Conservation (phyloP, 2,329 filamentous ascomycete genomes). For the Microdochium trichocladiopsis region DNA sequence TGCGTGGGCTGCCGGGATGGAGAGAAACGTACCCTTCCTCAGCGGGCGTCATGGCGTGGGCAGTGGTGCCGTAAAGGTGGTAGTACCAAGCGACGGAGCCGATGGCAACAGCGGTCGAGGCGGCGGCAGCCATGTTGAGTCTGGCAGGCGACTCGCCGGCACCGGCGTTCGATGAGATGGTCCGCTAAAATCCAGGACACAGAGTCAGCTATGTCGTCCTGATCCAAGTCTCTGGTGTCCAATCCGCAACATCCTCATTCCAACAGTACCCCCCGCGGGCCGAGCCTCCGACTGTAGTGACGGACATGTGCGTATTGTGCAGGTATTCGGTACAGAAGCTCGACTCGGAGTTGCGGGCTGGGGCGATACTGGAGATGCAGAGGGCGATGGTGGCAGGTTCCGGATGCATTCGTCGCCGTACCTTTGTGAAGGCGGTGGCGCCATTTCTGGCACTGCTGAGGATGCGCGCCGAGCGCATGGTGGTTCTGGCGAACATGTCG, state of each 20-base stretch:
- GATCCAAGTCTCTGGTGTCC: neutral
- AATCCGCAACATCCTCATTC: neutral
- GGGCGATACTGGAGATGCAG: neutral
- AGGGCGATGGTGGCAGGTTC: neutral
- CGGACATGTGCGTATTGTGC: neutral
- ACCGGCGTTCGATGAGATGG: conserved; percentile 64
- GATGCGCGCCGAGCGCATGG: conserved; percentile 81
- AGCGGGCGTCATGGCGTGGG: conserved; percentile 82
- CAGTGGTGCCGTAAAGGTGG: conserved; percentile 85
- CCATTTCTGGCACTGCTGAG: conserved; percentile 72
- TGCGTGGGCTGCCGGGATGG: neutral
- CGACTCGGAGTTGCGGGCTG: neutral
- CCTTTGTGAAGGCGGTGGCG: conserved; percentile 67
- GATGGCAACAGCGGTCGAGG: conserved; percentile 78
- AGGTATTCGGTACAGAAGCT: neutral
- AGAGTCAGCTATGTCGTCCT: neutral
- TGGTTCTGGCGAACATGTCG: conserved; percentile 91
- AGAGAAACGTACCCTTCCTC: conserved; percentile 86
- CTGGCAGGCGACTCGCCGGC: conserved; percentile 70
- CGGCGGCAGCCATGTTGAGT: conserved; percentile 79
- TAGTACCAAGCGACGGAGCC: conserved; percentile 96
- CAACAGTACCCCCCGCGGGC: neutral
- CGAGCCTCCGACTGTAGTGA: neutral
- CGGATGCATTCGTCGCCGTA: conserved; percentile 45
- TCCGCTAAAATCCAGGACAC: conserved; percentile 36